Evolutionary conservation across 2,329 filamentous ascomycete species (phyloP).

Genomic region (Didymella pinodella): DNA sequence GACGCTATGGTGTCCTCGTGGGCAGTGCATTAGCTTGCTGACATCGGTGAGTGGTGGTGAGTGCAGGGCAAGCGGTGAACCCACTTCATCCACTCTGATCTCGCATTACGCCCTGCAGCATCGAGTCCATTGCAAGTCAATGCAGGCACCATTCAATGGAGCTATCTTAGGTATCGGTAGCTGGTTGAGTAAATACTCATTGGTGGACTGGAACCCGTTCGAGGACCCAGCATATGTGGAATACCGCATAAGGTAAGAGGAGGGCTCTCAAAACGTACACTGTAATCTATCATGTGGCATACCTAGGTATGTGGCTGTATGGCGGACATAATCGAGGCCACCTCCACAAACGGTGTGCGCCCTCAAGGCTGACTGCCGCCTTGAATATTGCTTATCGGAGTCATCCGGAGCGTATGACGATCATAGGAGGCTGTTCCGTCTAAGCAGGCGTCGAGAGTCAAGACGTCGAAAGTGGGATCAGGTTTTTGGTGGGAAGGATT

Average conservation of each 20-base stretch:
- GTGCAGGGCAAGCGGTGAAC: constrained; percentile 15
- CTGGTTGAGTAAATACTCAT: not conserved
- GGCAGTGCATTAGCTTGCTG: constrained; percentile 22
- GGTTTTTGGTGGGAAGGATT: constrained; percentile 9
- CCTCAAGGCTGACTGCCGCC: constrained; percentile 23
- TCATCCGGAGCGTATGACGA: constrained; percentile 25
- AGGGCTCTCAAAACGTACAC: not conserved
- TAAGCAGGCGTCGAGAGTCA: not conserved
- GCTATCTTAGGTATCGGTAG: constrained; percentile 1
- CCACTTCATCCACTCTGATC: constrained; percentile 19
- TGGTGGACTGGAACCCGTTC: not conserved
- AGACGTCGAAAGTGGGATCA: constrained; percentile 2
- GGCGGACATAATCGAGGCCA: constrained; percentile 4
- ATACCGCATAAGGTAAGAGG: constrained; percentile 5
- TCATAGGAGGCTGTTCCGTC: constrained; percentile 8
- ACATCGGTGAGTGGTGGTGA: constrained; percentile 16
- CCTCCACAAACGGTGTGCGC: constrained; percentile 27
- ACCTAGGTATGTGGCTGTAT: constrained; percentile 2
- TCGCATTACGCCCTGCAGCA: constrained; percentile 19
- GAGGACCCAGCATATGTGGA: constrained; percentile 7
- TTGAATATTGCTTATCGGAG: constrained; percentile 25
- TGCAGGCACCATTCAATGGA: constrained; percentile 18
- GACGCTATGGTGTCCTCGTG: constrained; percentile 24
- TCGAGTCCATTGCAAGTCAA: constrained; percentile 11
- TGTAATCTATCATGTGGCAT: constrained; percentile 8